Evolutionary conservation across 257 asterid genomes (phyloP), one percentile per base, ranked within the genome.

Genomic region (Henckelia pumila): DNA sequence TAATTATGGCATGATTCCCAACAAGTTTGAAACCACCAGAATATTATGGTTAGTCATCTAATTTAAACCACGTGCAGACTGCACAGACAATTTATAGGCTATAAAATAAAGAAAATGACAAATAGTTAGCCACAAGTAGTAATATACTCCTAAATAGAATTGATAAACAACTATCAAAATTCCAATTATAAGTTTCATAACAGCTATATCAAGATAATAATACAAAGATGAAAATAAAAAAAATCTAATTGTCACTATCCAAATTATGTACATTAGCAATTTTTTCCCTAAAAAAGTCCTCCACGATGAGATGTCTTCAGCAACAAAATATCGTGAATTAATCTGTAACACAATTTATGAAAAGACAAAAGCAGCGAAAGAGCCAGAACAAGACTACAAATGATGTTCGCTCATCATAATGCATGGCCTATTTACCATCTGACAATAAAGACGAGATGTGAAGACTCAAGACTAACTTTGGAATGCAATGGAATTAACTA

Each of bases 171-270:
- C 49, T 37, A 37, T 5, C 8, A 10, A 35, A 35, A 8, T 35
- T 35, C 14, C 14, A 35, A 35, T 9, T 8, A 1, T 10, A 64
- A 59, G 11, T 35, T 64, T 63, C 53, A 63, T 40, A 7, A 32
- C 33, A 26, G 44, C 40, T 21, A 33, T 17, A 24, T 24, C 23
- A 28, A 22, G 35, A 32, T 29, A 55, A 69, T 21, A 11, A 30
- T 63, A 73, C 21, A 8, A 35, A 64, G 23, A 66, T 37, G 35
- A 59, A 64, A n/a, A 73, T 53, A 5, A 63, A 23, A 23, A 16
- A 64, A 17, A 26, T 8, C 40, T 61, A 66, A 7, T 5, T 56
- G 3, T 55, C n/a, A 59, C n/a, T 53, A 19, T 47, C 67, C 52
- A 17, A 21, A 63, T 26, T 50, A 56, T 55, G 40, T 33, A 10